Evolutionary conservation across 2,329 filamentous ascomycete species (phyloP), one percentile per base, ranked within the genome.

Genomic region (Cytospora piceicola): DNA sequence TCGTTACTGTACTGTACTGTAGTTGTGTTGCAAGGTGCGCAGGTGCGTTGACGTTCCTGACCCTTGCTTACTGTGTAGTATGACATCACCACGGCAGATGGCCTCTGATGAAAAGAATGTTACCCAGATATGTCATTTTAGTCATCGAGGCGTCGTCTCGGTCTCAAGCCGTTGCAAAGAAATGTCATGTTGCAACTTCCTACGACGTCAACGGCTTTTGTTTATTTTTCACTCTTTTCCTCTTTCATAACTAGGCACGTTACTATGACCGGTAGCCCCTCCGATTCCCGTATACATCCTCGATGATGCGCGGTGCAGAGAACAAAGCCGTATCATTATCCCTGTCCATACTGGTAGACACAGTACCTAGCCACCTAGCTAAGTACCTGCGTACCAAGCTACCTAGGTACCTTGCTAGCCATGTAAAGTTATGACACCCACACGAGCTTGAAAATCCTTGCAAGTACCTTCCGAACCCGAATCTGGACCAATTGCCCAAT

Each of bases 401-500:
- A 24, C 7, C 8, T 36, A 36, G 22, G n/a, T 46, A 11, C 1
- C n/a, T n/a, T n/a, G n/a, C 17, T 29, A 39, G 36, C 20, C 29
- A 34, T 17, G 27, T 11, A 42, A 46, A 30, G 42, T 27, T 49
- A 30, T 42, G 60, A 36, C 53, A 57, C 46, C 9, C 20, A n/a
- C 46, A 42, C 29, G 34, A 24, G 42, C 54, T 30, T 58, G 55
- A 54, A 20, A 27, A 15, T 36, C 54, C 63, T 58, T 67, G 62
- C 53, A n/a, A 42, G 49, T 4, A 17, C 12, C 55, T 39, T 7
- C 55, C 49, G 56, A 39, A 49, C 49, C 63, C 58, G 27, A 56
- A 30, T 56, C 12, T 32, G 22, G 51, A 54, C 2, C 15, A 22
- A 68, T 63, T 68, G 66, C 49, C 66, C 66, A 68, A 68, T 68